A percentile compares a stretch with the other conserved stretches of the same genome.
Evolutionary conservation across 2,329 filamentous ascomycete species (phyloP).

Genomic region (Xylaria sp.): DNA sequence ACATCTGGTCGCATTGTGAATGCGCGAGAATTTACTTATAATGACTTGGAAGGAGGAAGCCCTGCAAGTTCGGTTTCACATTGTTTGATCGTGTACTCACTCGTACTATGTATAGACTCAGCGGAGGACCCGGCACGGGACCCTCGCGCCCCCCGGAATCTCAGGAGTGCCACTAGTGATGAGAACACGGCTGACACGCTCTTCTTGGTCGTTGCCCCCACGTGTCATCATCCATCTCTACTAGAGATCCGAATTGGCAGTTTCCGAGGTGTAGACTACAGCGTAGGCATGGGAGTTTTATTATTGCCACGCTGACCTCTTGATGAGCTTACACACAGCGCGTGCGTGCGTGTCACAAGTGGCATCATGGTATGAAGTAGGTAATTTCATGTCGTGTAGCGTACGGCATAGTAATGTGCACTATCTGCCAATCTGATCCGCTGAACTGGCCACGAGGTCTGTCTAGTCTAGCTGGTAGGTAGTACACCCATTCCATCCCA

Average conservation of each 20-base stretch:
- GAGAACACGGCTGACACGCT: conserved; percentile 4
- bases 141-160: neutral
- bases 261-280: neutral
- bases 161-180: neutral
- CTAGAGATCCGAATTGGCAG: conserved; percentile 19
- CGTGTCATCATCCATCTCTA: conserved; percentile 20
- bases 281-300: neutral
- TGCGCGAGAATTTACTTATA: neutral
- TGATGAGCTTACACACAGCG: conserved; percentile 15
- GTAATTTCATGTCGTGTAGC: neutral
- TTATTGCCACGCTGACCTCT: conserved; percentile 17
- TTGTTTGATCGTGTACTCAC: neutral
- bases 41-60: neutral
- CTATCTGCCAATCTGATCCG: neutral
- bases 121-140: conserved; percentile 11
- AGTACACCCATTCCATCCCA: neutral
- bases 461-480: neutral
- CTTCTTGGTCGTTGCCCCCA: conserved; percentile 12
- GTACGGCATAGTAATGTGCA: conserved; percentile 17
- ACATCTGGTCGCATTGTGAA: neutral
- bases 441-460: conserved; percentile 14
- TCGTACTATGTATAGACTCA: neutral
- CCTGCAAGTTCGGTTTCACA: conserved; percentile 10
- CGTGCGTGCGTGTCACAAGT: conserved; percentile 3
- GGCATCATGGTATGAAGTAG: neutral